These are phyloP conservation scores for Neurospora sp. DNA, from an alignment of 495 filamentous ascomycete species.

Conservation along the genomic window DNA sequence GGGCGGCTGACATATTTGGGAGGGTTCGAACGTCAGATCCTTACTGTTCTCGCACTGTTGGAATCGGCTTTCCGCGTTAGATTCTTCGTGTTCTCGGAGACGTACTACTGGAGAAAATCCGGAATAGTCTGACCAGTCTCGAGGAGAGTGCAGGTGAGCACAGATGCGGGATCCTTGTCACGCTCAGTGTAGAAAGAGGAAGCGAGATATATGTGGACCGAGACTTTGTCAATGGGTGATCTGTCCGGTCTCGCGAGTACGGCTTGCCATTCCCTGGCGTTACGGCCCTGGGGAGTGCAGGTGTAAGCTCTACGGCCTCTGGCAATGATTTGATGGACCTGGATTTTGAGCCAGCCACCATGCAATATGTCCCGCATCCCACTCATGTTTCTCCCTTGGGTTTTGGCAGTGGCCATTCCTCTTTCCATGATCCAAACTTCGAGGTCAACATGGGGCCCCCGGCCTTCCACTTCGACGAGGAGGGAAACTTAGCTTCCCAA, in stretches of 20 bases:
- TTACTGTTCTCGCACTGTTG: too few species aligned
- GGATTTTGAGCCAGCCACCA: neutral
- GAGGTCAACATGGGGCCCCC: constrained; percentile 28
- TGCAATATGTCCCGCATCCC: neutral
- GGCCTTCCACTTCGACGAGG: constrained; percentile 41
- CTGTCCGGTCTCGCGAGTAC: neutral
- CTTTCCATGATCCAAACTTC: constrained; percentile 65
- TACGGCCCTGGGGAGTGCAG: neutral
- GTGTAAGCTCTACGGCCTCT: neutral
- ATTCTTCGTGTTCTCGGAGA: neutral
- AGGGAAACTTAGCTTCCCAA: constrained; percentile 26
- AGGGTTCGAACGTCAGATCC: neutral
- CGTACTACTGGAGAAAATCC: neutral
- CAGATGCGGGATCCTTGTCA: neutral
- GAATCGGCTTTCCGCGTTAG: neutral
- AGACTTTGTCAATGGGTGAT: neutral
- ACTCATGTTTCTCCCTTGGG: neutral
- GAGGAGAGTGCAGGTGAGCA: neutral
- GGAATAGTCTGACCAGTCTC: neutral
- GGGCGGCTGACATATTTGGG: neutral
- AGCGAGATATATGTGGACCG: neutral
- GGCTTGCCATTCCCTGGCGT: neutral
- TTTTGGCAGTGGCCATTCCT: neutral
- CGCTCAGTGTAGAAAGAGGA: neutral
- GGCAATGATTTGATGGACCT: neutral